Conservation (phyloP, 345 rosid genomes). For the Hypericum androsaemum region DNA sequence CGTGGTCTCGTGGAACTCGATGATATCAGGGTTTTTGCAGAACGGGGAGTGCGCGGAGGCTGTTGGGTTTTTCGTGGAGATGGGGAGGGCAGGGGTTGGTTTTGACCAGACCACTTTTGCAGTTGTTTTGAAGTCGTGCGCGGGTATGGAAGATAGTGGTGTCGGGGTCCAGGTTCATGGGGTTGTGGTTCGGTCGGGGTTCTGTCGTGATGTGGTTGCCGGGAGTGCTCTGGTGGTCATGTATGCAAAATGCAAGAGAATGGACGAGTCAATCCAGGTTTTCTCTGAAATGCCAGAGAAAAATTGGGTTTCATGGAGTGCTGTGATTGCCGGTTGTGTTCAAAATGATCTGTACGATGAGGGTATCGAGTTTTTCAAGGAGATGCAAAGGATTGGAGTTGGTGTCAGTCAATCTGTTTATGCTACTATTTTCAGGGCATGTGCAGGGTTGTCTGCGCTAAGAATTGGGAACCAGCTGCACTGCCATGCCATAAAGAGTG, state of each 20-base stretch:
- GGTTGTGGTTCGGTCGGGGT: conserved; percentile 40
- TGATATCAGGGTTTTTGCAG: conserved; percentile 65
- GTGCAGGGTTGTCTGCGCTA: conserved; percentile 49
- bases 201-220: conserved; percentile 48
- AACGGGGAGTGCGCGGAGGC: conserved; percentile 40
- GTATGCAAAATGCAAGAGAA: conserved; percentile 74
- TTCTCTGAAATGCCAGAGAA: conserved; percentile 51
- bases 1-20: conserved; percentile 77
- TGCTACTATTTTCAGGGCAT: conserved; percentile 75
- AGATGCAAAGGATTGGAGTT: conserved; percentile 44
- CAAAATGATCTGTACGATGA: conserved; percentile 40
- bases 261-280: conserved; percentile 42
- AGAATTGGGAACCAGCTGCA: conserved; percentile 70
- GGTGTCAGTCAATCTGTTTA: conserved; percentile 76
- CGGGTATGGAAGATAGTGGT: conserved; percentile 27
- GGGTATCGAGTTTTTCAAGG: conserved; percentile 57
- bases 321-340: conserved; percentile 70
- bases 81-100: conserved; percentile 36
- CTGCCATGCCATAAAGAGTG: conserved; percentile 60
- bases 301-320: conserved; percentile 83
- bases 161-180: conserved; percentile 75
- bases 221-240: conserved; percentile 80
- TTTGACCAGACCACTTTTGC: conserved; percentile 57
- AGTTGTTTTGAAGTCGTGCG: conserved; percentile 50
- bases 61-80: conserved; percentile 41